Percentiles rank a stretch among this genome's conserved stretches.
Conservation (phyloP, 768 basidiomycete species). For the Mycena filopes region DNA sequence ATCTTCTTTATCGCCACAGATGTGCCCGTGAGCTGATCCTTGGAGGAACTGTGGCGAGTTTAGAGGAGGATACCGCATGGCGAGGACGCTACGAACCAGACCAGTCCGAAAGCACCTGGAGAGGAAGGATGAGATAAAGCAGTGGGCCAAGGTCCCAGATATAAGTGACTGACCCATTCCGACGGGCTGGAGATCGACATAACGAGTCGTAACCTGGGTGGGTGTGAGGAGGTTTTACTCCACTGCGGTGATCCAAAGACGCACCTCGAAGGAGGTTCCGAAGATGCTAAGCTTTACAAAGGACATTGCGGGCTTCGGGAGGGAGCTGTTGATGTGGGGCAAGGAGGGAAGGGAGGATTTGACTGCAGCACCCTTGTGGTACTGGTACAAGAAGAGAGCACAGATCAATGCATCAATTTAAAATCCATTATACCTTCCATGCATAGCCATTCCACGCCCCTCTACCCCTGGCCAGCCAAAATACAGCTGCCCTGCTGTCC, state of each 20-base stretch:
- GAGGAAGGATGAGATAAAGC: conserved; percentile 29
- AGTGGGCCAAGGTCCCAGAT: neutral
- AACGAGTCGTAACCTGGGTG: conserved; percentile 91
- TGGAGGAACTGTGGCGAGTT: conserved; percentile 91
- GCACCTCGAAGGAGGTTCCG: conserved; percentile 95
- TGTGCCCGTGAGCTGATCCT: conserved; percentile 92
- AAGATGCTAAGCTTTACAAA: conserved; percentile 99
- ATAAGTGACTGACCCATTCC: conserved; percentile 85
- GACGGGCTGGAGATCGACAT: conserved; percentile 99
- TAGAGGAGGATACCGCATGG: neutral
- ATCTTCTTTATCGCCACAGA: conserved; percentile 99
- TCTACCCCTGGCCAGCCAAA: too few relatives aligned
- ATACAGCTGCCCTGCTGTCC: too few relatives aligned
- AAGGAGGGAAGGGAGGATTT: conserved; percentile 16
- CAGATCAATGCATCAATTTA: too few relatives aligned
- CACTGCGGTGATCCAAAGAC: conserved; percentile 33
- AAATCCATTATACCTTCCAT: too few relatives aligned
- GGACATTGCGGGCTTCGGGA: conserved; percentile 65
- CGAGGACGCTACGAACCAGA: conserved; percentile 73
- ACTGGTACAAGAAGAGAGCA: neutral
- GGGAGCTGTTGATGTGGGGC: conserved; percentile 16
- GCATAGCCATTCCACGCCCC: too few relatives aligned
- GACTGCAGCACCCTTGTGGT: conserved; percentile 7
- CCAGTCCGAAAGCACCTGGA: conserved; percentile 94
- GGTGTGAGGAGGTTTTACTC: conserved; percentile 31